Evolutionary conservation across 352 stramenopile species (phyloP).

Genomic region (Phytophthora tubulina): DNA sequence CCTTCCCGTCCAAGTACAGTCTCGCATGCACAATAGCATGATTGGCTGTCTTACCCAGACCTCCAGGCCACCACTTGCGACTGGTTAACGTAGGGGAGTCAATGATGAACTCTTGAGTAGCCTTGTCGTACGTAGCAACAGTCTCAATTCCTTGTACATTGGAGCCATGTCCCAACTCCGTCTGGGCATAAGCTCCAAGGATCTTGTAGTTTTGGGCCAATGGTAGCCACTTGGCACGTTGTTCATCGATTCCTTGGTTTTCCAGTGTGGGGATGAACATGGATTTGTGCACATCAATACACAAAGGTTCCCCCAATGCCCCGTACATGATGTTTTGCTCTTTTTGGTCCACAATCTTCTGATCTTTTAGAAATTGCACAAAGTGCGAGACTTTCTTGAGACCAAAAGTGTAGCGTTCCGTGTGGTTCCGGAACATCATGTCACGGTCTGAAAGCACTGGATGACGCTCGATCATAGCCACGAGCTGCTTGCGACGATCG

Average conservation of each 20-base stretch:
- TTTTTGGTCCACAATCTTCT: slow-evolving; percentile 8
- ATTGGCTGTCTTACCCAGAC: slow-evolving; percentile 36
- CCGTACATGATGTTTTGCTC: slow-evolving; percentile 16
- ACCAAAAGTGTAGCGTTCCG: slow-evolving; percentile 34
- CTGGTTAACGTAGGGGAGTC: slow-evolving; percentile 94
- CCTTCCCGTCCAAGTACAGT: slow-evolving; percentile 30
- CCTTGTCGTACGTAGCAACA: slow-evolving; percentile 65
- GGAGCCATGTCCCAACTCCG: slow-evolving; percentile 36
- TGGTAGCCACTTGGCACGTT: slow-evolving; percentile 36
- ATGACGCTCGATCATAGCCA: slow-evolving; percentile 27
- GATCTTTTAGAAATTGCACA: slow-evolving; percentile 22
- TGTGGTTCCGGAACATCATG: slow-evolving; percentile 35
- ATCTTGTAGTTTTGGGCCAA: slow-evolving; percentile 31
- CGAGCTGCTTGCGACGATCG: slow-evolving; percentile 21
- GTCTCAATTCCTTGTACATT: slow-evolving; percentile 44
- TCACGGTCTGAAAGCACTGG: slow-evolving; percentile 37
- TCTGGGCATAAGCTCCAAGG: slow-evolving; percentile 39
- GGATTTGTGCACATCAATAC: slow-evolving; percentile 22
- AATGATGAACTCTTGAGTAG: slow-evolving; percentile 94
- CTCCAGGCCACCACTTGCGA: slow-evolving; percentile 95
- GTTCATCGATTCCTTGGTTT: slow-evolving; percentile 30
- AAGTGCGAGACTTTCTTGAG: slow-evolving; percentile 38
- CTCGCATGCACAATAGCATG: slow-evolving; percentile 35
- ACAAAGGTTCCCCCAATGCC: slow-evolving; percentile 22
- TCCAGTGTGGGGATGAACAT: slow-evolving; percentile 43